These are phyloP conservation scores for Francoa sonchifolia DNA, from an alignment of 441 rosid genomes.

Conservation along the genomic window DNA sequence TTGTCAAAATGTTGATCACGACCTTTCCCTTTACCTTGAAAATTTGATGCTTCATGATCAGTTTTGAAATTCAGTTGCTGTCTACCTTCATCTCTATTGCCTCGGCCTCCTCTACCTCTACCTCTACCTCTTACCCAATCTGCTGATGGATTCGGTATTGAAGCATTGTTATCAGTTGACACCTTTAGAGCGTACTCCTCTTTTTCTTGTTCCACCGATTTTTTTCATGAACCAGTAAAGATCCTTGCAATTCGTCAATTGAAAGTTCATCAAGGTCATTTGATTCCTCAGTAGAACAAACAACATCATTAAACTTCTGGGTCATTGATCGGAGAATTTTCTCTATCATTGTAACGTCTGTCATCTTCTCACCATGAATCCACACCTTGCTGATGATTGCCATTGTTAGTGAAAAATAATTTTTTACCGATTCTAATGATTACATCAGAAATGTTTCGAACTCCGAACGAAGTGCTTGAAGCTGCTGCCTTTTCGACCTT, in stretches of 20 bases:
- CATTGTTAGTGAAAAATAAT: background rate
- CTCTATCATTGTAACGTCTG: background rate
- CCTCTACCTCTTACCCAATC: background rate
- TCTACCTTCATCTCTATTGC: background rate
- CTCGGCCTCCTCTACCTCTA: background rate
- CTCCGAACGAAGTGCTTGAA: background rate
- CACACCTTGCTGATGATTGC: background rate
- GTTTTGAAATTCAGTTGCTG: background rate
- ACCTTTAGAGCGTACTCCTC: background rate
- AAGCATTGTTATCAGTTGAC: background rate
- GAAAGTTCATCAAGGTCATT: background rate
- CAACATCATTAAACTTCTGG: background rate
- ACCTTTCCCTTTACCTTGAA: conserved; percentile 5
- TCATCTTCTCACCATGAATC: background rate
- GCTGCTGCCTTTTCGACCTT: background rate
- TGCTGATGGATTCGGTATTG: too few relatives aligned
- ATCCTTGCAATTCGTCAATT: background rate
- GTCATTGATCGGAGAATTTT: background rate
- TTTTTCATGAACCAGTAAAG: background rate
- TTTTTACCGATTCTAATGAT: background rate
- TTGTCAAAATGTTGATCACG: conserved; percentile 5
- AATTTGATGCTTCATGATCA: conserved; percentile 6
- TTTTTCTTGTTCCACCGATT: background rate
- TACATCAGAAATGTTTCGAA: background rate
- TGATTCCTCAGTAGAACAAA: background rate